Base-by-base conservation (phyloP, 2,329 filamentous ascomycete genomes). In the Bipolaris sorokiniana region DNA sequence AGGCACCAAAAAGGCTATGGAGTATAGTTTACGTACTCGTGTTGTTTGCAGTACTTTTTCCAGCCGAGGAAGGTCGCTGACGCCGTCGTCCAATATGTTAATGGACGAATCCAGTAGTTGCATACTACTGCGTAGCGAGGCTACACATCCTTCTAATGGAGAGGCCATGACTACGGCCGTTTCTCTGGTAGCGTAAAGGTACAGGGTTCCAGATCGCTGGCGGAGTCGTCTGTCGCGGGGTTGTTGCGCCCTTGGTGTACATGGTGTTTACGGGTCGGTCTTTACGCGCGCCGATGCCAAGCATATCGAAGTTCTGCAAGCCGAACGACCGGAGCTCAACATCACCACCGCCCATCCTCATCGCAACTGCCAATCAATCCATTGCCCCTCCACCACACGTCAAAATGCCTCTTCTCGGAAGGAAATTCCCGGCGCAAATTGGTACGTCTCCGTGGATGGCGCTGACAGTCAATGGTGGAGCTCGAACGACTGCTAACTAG, bases 1-100 rank as follows among this genome's bases (percentile, higher is more conserved):
- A 56, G 5, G 53, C 31, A 5, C 2, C 10, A 13, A 46, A 38
- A 34, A 37, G 3, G 16, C 1, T 20, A 13, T 11, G 22, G 34
- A 18, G 9, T 9, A 44, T 7, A 42, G 18, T 34, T 4, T 38
- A 63, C 81, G 47, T 81, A 88, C 85, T 63, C 85, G 71, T 51
- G 84, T 87, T 5, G 85, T 86, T 66, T 87, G 84, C 1, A 89
- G 79, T 52, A 88, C 86, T 74, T 86, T 87, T 58, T 79, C 79
- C 16, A 89, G 74, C 41, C 86, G 83, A 48, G 86, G 85, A 64
- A 88, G 87, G 75, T 89, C 86, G 71, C 81, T 84, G 44, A 88
- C 84, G 51, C 85, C 86, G 31, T 81, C 77, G 63, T 88, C 86
- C 49, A 89, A 81, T 48, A 86, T 87, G 57, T 79, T 80, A 71